A percentile compares a stretch with the other conserved stretches of the same genome.
phyloP scores from a whole-genome alignment of 2,329 filamentous ascomycete species.

The Chalaropsis thielavioides region DNA sequence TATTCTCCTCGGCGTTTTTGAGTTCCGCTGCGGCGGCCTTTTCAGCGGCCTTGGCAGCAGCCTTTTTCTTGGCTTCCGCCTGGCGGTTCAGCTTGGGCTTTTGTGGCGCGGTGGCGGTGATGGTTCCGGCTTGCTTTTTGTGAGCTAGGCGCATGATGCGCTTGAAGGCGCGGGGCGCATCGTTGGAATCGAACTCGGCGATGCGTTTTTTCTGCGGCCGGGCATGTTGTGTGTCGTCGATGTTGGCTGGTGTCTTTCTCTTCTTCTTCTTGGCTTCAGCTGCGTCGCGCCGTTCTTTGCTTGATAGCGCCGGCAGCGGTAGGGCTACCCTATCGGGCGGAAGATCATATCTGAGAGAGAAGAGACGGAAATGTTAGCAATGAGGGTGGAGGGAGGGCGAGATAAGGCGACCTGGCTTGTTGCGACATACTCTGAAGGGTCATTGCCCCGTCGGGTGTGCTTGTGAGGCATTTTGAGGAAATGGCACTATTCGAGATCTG shows the following conservation, averaged over 20 bases:
- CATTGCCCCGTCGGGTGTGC: conserved; percentile 53
- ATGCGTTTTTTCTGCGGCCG: conserved; percentile 22
- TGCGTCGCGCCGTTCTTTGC: conserved; percentile 15
- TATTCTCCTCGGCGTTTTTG: conserved; percentile 21
- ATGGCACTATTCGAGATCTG: background rate
- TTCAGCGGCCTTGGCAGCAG: conserved; percentile 21
- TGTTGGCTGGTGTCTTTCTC: conserved; percentile 22
- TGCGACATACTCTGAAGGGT: conserved; percentile 37
- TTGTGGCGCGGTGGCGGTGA: conserved; percentile 8
- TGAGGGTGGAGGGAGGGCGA: background rate
- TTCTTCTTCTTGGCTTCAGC: conserved; percentile 22
- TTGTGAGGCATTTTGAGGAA: conserved; percentile 61
- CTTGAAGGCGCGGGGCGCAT: conserved; percentile 77
- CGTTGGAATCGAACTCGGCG: conserved; percentile 40
- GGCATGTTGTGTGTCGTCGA: conserved; percentile 29
- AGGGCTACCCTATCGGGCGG: conserved; percentile 10
- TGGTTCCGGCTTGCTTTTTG: conserved; percentile 18
- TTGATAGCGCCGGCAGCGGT: conserved; percentile 13
- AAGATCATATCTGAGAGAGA: conserved; percentile 10
- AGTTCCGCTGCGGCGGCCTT: conserved; percentile 55
- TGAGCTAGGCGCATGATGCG: conserved; percentile 64
- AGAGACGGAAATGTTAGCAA: background rate
- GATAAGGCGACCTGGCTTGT: background rate
- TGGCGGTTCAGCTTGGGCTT: conserved; percentile 20
- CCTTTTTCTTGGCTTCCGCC: conserved; percentile 11